Evolutionary conservation across 805 yeast species (phyloP), one percentile per base, ranked within the genome.

Genomic region (Citeromyces matritensis): DNA sequence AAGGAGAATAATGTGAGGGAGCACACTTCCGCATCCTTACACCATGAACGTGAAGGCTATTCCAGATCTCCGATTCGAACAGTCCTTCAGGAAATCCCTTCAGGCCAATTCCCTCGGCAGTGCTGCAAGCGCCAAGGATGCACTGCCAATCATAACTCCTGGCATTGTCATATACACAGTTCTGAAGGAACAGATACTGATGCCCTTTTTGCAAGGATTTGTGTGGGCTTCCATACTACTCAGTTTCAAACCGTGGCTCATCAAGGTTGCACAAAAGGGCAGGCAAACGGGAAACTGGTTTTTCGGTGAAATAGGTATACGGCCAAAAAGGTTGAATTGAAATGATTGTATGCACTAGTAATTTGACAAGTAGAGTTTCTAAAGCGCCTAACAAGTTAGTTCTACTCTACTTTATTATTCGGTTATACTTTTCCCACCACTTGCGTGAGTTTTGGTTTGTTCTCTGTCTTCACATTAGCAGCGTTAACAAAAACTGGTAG

Each of bases 61-160:
- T 3, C 86, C 86, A 1, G 88, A 79, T 41, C 51, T 78, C 15
- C 57, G 88, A 29, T 77, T 75, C 42, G 82, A 75, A 42, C 65
- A 73, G 34, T 56, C 79, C 3, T 78, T 78, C 45, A 47, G 58
- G 38, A 53, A 58, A 24, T 55, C 66, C n/a, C 41, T 51, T 6
- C 32, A 38, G 7, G 30, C 35, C 9, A 49, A 48, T 28, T 43
- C 55, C 1, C 38, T 60, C 9, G 33, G 38, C 6, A 40, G 39
- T 10, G 31, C 35, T 27, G 29, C 39, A 24, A 30, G 42, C 26
- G 14, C 26, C 8, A 32, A 27, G 7, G 37, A 31, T 13, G 64
- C 64, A 1, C 28, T 54, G 3, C 56, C 53, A 6, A 54, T 58
- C 9, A 56, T 65, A 10, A 61, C 74, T 1, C 65, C 71, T 0